These are phyloP conservation scores for Apiospora phragmitis DNA, from an alignment of 2,329 filamentous ascomycete genomes.

Conservation along the genomic window DNA sequence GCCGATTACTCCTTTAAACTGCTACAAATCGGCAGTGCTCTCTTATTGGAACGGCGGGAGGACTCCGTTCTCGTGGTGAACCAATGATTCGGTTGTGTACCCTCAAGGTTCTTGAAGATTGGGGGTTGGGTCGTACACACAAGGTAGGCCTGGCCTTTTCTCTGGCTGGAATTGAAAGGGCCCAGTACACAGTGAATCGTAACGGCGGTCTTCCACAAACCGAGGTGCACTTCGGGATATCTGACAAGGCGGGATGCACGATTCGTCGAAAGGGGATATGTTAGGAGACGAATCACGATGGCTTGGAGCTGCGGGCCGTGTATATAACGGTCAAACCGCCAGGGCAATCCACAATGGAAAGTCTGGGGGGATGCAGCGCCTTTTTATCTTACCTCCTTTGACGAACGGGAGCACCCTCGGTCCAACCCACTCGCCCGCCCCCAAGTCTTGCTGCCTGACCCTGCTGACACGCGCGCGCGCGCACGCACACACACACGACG, in stretches of 20 bases:
- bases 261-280: background rate
- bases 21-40: background rate
- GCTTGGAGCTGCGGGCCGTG: background rate
- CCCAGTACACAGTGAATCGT: background rate
- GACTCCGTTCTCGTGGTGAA: background rate
- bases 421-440: background rate
- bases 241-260: background rate
- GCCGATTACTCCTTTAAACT: background rate
- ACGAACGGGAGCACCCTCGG: background rate
- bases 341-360: background rate
- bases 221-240: background rate
- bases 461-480: background rate
- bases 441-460: background rate
- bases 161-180: background rate
- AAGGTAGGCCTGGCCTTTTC: background rate
- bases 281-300: background rate
- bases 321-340: background rate
- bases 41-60: background rate
- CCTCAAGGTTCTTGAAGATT: too few species aligned
- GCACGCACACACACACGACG: background rate
- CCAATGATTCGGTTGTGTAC: background rate
- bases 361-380: background rate
- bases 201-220: background rate
- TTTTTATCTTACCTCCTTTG: background rate
- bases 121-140: background rate